These are phyloP conservation scores for Annona squamosa DNA, from an alignment of 164 flowering plant genomes.

Conservation along the genomic window DNA sequence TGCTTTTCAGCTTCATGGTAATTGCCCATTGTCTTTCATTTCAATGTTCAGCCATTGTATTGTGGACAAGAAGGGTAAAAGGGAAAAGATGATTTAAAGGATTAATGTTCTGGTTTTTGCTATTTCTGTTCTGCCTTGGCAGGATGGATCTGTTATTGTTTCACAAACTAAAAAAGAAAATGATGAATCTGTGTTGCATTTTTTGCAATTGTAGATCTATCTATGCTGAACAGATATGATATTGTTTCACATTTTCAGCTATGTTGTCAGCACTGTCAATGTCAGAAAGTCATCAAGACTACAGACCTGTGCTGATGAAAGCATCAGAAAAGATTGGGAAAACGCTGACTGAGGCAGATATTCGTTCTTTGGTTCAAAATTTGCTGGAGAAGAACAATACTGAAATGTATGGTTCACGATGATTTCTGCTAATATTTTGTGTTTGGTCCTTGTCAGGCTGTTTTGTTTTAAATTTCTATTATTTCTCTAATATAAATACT, in stretches of 20 bases:
- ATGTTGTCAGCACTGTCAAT: slow-evolving; percentile 41
- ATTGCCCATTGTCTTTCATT: too few relatives aligned
- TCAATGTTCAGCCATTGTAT: too few relatives aligned
- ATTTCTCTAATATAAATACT: background rate
- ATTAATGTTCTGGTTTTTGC: too few relatives aligned
- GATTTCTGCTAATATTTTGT: background rate
- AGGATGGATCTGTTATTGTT: background rate
- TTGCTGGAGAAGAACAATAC: slow-evolving; percentile 44
- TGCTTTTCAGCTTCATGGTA: too few relatives aligned
- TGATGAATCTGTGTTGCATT: background rate
- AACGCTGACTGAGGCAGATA: slow-evolving; percentile 50
- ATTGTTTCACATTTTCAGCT: slow-evolving; percentile 38
- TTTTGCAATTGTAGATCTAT: background rate
- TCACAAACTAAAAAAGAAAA: too few relatives aligned
- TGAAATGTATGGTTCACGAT: slow-evolving; percentile 47
- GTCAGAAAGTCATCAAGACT: slow-evolving; percentile 24
- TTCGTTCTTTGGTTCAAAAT: slow-evolving; percentile 43
- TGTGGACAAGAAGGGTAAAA: too few relatives aligned
- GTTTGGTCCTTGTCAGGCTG: background rate
- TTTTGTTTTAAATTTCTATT: background rate
- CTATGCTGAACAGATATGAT: background rate
- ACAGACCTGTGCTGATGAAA: slow-evolving; percentile 33
- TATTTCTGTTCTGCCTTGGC: too few relatives aligned
- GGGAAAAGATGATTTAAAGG: too few relatives aligned
- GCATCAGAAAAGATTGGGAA: slow-evolving; percentile 64